These are phyloP conservation scores for Botrytis medusae DNA, from an alignment of 2,329 filamentous ascomycete genomes.

Conservation along the genomic window DNA sequence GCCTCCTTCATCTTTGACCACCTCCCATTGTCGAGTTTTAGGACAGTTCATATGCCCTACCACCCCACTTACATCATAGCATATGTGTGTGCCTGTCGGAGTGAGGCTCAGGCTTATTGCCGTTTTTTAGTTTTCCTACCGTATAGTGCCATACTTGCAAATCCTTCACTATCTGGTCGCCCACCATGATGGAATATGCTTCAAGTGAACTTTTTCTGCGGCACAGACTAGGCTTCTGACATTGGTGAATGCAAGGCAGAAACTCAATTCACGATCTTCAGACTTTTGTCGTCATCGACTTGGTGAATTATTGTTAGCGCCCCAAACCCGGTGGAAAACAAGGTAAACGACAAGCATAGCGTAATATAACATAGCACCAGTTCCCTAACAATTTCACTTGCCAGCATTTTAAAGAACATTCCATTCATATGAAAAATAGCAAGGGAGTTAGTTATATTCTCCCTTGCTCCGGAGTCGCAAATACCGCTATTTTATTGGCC, in stretches of 20 bases:
- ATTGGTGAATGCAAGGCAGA: background rate
- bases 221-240: background rate
- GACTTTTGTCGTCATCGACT: background rate
- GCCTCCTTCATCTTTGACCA: constrained; percentile 8
- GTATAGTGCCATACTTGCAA: background rate
- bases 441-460: background rate
- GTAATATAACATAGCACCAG: background rate
- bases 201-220: background rate
- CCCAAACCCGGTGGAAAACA: background rate
- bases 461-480: background rate
- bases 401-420: background rate
- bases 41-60: background rate
- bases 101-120: background rate
- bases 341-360: background rate
- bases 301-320: background rate
- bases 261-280: background rate
- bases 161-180: background rate
- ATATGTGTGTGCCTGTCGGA: background rate
- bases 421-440: background rate
- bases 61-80: background rate
- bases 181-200: background rate
- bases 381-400: background rate
- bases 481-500: background rate
- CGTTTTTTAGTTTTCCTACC: background rate
- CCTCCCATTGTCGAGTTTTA: background rate